phyloP scores from a whole-genome alignment of 306 rosid species.

The Acacia acuminata region DNA sequence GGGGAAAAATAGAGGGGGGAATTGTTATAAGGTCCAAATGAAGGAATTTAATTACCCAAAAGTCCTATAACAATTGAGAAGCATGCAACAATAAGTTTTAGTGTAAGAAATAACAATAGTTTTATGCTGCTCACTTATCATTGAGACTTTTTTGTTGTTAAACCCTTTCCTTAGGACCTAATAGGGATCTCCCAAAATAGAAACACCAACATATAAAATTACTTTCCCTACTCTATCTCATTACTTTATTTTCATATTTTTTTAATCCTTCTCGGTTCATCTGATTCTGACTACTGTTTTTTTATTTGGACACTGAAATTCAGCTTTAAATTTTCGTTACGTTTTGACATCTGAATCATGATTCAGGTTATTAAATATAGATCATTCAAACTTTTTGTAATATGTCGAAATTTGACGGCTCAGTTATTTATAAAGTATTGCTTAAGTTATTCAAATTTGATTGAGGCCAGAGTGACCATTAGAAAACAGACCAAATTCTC shows the following conservation, averaged over 20 bases:
- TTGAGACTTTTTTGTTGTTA: too few species aligned
- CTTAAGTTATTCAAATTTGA: too few species aligned
- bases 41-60: too few species aligned
- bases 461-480: background rate
- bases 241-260: background rate
- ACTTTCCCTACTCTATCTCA: background rate
- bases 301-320: background rate
- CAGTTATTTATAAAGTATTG: too few species aligned
- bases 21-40: too few species aligned
- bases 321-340: background rate
- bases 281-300: background rate
- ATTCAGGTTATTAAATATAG: background rate
- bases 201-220: background rate
- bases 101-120: too few species aligned
- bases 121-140: too few species aligned
- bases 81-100: too few species aligned
- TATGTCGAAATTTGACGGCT: background rate
- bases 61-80: too few species aligned
- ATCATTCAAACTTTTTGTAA: background rate
- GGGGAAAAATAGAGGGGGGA: background rate
- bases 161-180: too few species aligned
- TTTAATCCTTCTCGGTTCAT: background rate
- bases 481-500: too few species aligned
- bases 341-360: background rate
- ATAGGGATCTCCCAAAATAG: background rate